Percentiles rank a stretch among this genome's conserved stretches.
phyloP scores from a whole-genome alignment of 2,329 filamentous ascomycete genomes.

The Incumbomyces delicatus region DNA sequence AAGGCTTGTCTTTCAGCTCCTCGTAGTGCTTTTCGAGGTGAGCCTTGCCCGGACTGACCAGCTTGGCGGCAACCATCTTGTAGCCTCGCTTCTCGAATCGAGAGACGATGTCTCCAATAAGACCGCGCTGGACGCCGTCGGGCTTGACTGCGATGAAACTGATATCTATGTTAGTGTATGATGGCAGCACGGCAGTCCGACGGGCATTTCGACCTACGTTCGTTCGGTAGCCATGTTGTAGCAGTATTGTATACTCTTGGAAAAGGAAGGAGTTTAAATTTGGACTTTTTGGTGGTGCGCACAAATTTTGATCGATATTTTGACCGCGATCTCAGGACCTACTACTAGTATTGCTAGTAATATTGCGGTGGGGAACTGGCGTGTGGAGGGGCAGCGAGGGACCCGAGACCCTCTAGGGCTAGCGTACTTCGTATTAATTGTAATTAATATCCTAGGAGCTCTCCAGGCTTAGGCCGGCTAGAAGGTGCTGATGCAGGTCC shows the following conservation, averaged over 20 bases:
- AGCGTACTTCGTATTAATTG: too few relatives aligned
- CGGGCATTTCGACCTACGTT: constrained; percentile 54
- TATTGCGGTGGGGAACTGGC: not conserved
- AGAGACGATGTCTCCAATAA: constrained; percentile 92
- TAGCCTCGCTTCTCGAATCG: constrained; percentile 97
- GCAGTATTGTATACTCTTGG: constrained; percentile 14
- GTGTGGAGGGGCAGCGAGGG: constrained; percentile 1
- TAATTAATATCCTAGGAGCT: too few relatives aligned
- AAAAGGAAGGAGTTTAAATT: not conserved
- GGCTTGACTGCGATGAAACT: constrained; percentile 99
- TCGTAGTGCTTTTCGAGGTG: constrained; percentile 98
- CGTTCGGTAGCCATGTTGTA: constrained; percentile 68
- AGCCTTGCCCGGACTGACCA: constrained; percentile 75
- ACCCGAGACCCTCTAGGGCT: too few relatives aligned
- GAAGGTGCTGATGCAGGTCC: constrained; percentile 1
- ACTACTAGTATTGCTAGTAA: too few relatives aligned
- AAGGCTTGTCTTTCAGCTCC: constrained; percentile 86
- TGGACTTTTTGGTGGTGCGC: not conserved
- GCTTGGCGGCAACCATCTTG: constrained; percentile 98
- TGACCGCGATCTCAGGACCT: too few relatives aligned
- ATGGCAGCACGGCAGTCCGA: too few relatives aligned
- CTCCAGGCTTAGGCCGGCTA: too few relatives aligned
- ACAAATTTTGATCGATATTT: not conserved
- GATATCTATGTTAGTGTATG: constrained; percentile 25
- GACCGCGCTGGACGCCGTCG: constrained; percentile 98